Evolutionary conservation across 805 yeast species (phyloP), one percentile per base, ranked within the genome.

Genomic region (Saccharomycopsis malanga): DNA sequence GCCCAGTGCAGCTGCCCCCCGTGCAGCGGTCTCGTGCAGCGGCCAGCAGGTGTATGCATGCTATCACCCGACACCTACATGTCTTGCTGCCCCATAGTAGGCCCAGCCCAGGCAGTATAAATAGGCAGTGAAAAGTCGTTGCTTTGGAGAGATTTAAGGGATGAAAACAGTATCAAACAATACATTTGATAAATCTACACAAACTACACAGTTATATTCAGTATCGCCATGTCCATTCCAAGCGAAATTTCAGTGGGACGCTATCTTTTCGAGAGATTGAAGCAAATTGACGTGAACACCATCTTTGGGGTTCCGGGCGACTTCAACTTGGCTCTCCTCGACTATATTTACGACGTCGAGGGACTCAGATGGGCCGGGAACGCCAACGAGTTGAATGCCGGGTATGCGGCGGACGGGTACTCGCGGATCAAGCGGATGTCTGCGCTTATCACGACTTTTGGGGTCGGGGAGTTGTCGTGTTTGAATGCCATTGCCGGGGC

Each of bases 311-410:
- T 83, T 47, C 91, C 91, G 52, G 89, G 89, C 59, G 91, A 83
- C 66, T 83, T 82, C 76, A 83, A 83, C 72, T 71, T 81, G 62
- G 68, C 85, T 17, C 67, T 83, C 45, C 68, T 83, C 53, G 89
- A 83, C 61, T 79, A 83, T 61, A 72, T 83, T 59, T 79, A 82
- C 63, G 85, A 81, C 58, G 86, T 82, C 43, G 79, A 76, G 30
- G 86, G 84, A 39, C 61, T 86, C 66, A 75, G 83, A 70, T 86
- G 95, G 95, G 88, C 86, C 43, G 95, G 95, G 59, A 85, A 86
- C 65, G 85, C 93, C 62, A 86, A 87, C 67, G 95, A 86, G 70
- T 74, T 86, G 69, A 87, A 87, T 64, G 93, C 95, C 39, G 85
- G 93, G 36, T 83, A 83, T 57, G 84, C 94, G 45, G 88, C 93